Base-by-base conservation (phyloP, 352 stramenopile species). In the Globisporangium camurandrum region DNA sequence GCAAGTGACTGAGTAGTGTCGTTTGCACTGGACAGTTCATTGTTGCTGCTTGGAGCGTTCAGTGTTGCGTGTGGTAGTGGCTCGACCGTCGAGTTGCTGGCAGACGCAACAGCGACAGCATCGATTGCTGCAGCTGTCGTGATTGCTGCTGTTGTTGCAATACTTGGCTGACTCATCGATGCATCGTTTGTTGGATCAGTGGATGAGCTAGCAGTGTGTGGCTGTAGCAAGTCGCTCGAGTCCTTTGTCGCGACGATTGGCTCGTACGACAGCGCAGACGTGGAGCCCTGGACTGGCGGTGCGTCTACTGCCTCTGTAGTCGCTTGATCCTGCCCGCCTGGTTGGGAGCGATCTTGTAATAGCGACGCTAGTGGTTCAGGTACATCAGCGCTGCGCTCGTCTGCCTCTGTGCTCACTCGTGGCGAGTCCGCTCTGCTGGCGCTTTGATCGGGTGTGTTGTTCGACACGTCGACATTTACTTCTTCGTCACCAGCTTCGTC, bases 191-290 rank as follows among this genome's bases (percentile, higher is more conserved):
- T 12, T 34, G 30, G 30, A 12, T 34, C 30, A 34, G 30, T 34
- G 30, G 8, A 34, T 9, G 36, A 40, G 8, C 16, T 23, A 4
- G 36, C 10, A 40, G 36, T 40, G n/a, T 24, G 44, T 30, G 44
- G 37, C 14, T 22, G 41, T 23, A 58, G 52, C 28, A 28, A 36
- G 3, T 52, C 44, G 37, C 52, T 43, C 16, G 49, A 58, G 16
- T 49, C 52, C 44, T 53, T 58, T 36, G 53, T 58, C 52, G 46
- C 37, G 2, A 53, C 28, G 37, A 37, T 49, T 19, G 52, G 52
- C 17, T 61, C 54, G 31, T 61, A 61, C 26, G n/a, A 42, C 27
- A 60, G 30, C 16, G 54, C 54, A 10, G 46, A 31, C n/a, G 54
- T 60, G 39, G 56, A 60, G 10, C 54, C 54, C n/a, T 45, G 38